phyloP scores from a whole-genome alignment of 495 filamentous ascomycete genomes.

The Neurospora sp. region DNA sequence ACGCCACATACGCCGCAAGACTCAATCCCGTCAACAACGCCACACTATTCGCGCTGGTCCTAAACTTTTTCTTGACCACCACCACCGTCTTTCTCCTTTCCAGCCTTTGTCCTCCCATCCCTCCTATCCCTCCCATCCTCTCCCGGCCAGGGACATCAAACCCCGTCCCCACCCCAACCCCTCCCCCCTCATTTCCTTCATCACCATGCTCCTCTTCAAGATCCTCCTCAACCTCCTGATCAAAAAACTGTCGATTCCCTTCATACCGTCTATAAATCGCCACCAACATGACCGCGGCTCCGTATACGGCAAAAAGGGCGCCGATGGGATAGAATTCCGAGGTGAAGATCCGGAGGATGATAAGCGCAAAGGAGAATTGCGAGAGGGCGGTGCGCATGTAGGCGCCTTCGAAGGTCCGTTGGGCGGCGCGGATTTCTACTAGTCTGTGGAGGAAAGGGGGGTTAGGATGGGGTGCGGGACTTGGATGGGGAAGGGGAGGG shows the following conservation, averaged over 20 bases:
- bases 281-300: slow-evolving; percentile 70
- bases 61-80: slow-evolving; percentile 57
- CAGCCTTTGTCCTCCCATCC: background rate
- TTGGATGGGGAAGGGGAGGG: too few relatives aligned
- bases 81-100: slow-evolving; percentile 20
- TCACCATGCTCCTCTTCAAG: background rate
- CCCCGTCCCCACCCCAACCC: background rate
- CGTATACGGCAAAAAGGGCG: slow-evolving; percentile 84
- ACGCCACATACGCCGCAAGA: slow-evolving; percentile 66
- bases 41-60: slow-evolving; percentile 78
- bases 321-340: slow-evolving; percentile 89
- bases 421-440: slow-evolving; percentile 86
- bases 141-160: too few relatives aligned
- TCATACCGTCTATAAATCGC: slow-evolving; percentile 74
- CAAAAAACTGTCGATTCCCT: slow-evolving; percentile 90
- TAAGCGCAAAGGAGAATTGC: slow-evolving; percentile 88
- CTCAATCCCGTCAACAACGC: slow-evolving; percentile 75
- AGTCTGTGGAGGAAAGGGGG: slow-evolving; percentile 25
- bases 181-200: background rate
- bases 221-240: slow-evolving; percentile 44
- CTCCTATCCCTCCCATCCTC: too few relatives aligned
- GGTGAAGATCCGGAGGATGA: slow-evolving; percentile 95
- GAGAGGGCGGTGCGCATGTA: slow-evolving; percentile 90
- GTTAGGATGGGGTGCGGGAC: too few relatives aligned
- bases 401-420: slow-evolving; percentile 94